A percentile compares a stretch with the other conserved stretches of the same genome.
These are phyloP conservation scores for Cicer judaicum DNA, from an alignment of 306 rosid genomes.

Conservation along the genomic window DNA sequence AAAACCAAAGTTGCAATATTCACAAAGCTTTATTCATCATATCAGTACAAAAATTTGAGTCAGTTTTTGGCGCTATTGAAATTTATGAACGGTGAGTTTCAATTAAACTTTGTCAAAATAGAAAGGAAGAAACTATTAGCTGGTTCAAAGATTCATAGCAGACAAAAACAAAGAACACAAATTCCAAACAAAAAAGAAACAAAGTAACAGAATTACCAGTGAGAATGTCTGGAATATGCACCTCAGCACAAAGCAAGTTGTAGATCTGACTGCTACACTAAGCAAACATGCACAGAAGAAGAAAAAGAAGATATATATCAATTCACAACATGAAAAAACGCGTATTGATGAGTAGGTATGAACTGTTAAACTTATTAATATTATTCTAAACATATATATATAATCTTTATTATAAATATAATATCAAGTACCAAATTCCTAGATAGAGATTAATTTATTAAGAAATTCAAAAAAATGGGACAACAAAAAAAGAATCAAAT, in stretches of 20 bases:
- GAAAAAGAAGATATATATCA: slow-evolving; percentile 46
- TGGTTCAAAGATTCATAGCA: slow-evolving; percentile 20
- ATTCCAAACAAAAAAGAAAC: slow-evolving; percentile 52
- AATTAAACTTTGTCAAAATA: neutral
- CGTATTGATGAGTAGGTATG: slow-evolving; percentile 78
- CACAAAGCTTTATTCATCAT: slow-evolving; percentile 2
- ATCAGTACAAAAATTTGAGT: slow-evolving; percentile 13
- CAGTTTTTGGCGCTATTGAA: slow-evolving; percentile 19
- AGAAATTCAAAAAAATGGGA: neutral
- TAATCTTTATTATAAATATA: slow-evolving; percentile 43
- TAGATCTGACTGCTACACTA: slow-evolving; percentile 66
- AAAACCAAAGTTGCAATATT: slow-evolving; percentile 36
- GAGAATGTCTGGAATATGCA: slow-evolving; percentile 58
- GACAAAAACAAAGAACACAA: slow-evolving; percentile 54
- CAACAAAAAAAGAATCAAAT: slow-evolving; percentile 34
- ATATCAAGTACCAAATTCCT: slow-evolving; percentile 31
- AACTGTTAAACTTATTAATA: slow-evolving; percentile 72
- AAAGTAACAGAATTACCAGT: slow-evolving; percentile 54
- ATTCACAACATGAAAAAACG: slow-evolving; percentile 67
- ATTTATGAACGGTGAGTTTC: slow-evolving; percentile 34
- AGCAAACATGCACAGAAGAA: slow-evolving; percentile 52
- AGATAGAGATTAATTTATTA: slow-evolving; percentile 36
- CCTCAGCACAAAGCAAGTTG: slow-evolving; percentile 48
- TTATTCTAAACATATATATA: slow-evolving; percentile 41
- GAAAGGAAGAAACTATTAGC: neutral